Evolutionary conservation across 306 rosid genomes (phyloP), one percentile per base, ranked within the genome.

Genomic region (Inga oerstediana): DNA sequence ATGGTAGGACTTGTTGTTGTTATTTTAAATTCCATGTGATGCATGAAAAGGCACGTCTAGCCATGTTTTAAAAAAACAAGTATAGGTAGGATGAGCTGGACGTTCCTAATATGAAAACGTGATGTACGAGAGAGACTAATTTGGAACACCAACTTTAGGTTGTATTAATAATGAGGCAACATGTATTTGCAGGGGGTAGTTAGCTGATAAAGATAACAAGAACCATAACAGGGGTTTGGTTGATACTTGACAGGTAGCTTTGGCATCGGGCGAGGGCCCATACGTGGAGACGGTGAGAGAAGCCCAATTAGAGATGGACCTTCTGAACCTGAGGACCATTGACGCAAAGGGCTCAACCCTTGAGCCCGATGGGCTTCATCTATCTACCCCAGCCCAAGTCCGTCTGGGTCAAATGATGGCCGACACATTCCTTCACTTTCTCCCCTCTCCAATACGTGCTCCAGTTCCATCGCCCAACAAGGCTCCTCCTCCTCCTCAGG

Each of bases 231-330:
- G 3, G 19, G 17, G 7, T 17, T 49, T 17, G 0, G 2, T 17
- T 14, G 54, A 14, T 49, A 0, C 54, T 59, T 44, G 54, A 44
- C 45, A 94, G 97, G 97, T 94, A 78, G 97, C 90, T 4, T 65
- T 92, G 72, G 96, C 93, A 62, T 87, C 98, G 0, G 92, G 94
- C 16, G 15, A 34, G 44, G 98, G 96, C 64, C 85, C 82, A 9
- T 91, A 80, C 76, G 1, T 45, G 62, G 92, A 92, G 22, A 74
- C 65, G 2, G 87, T 94, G 4, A 88, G 97, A 82, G 85, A 86
- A 44, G 97, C 94, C 3, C 97, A 94, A 68, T 76, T 91, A 19
- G 86, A 88, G 66, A 78, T 86, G 11, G 86, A 94, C 66, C 84
- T 93, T 9, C 81, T 79, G 19, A 91, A 92, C 67, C 46, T 94